Conservation (phyloP, 2,329 filamentous ascomycete genomes). For the Alternaria sp. region DNA sequence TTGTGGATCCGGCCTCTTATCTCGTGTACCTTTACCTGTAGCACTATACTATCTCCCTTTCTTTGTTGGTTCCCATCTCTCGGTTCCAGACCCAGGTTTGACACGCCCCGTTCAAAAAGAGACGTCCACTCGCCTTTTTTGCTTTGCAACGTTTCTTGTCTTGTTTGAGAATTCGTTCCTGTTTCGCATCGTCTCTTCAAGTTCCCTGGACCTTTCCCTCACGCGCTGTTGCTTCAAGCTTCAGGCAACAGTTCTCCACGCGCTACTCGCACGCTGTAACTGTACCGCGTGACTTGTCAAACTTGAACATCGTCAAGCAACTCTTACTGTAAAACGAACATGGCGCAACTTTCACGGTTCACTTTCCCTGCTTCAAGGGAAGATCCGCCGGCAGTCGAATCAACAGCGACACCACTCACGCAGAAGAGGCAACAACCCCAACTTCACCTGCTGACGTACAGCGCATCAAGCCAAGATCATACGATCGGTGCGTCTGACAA, state of each 20-base stretch:
- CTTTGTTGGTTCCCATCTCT: conserved; percentile 9
- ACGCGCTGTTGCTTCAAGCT: conserved; percentile 22
- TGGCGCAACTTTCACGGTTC: conserved; percentile 18
- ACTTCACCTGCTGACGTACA: conserved; percentile 17
- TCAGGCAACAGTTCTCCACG: conserved; percentile 14
- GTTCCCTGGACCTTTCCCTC: conserved; percentile 16
- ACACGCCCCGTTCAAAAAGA: neutral
- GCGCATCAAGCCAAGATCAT: conserved; percentile 9
- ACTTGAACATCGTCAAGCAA: conserved; percentile 13
- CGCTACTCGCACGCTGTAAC: conserved; percentile 13
- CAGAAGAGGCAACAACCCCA: conserved; percentile 16
- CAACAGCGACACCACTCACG: neutral
- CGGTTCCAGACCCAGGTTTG: conserved; percentile 6
- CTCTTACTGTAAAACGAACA: conserved; percentile 5
- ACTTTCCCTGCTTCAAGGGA: conserved; percentile 7
- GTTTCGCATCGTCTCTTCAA: conserved; percentile 13
- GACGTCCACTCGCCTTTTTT: neutral
- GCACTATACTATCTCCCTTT: conserved; percentile 14
- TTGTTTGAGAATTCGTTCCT: conserved; percentile 5
- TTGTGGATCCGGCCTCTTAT: conserved; percentile 11
- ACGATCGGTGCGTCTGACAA: conserved; percentile 9
- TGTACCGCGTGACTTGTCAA: conserved; percentile 13
- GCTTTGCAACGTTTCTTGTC: neutral
- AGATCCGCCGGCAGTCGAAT: neutral
- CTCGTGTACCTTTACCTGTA: conserved; percentile 23